Percentiles rank a stretch among this genome's conserved stretches.
These are phyloP conservation scores for Cytospora paraplurivora DNA, from an alignment of 2,329 filamentous ascomycete species.

Conservation along the genomic window DNA sequence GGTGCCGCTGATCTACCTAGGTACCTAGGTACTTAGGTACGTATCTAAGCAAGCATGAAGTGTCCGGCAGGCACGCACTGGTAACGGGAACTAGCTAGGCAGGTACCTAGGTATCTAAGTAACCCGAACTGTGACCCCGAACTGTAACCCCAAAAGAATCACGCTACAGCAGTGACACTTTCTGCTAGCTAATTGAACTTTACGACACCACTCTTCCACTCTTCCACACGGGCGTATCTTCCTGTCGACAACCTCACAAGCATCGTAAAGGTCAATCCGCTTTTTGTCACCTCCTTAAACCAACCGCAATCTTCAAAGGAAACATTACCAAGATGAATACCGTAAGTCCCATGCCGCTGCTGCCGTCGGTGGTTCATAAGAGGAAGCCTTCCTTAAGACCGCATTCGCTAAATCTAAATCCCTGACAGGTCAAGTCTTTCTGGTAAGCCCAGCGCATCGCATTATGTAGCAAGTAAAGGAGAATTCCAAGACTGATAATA, in stretches of 20 bases:
- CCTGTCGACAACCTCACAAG: not conserved
- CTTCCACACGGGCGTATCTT: not conserved
- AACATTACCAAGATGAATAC: conserved; percentile 53
- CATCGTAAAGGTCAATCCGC: not conserved
- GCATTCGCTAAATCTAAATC: conserved; percentile 17
- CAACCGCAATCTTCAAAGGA: not conserved
- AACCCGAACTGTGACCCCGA: not conserved
- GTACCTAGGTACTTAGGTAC: no score
- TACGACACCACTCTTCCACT: not conserved
- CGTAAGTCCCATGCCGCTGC: conserved; percentile 41
- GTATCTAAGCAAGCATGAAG: no score
- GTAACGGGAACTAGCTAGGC: no score
- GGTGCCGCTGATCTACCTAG: no score
- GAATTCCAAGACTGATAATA: conserved; percentile 23
- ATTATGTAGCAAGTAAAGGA: not conserved
- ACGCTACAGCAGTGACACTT: not conserved
- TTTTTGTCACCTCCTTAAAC: not conserved
- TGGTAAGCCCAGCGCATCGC: conserved; percentile 47
- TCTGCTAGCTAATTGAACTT: not conserved
- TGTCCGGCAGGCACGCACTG: no score
- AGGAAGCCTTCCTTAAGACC: not conserved
- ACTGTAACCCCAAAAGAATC: not conserved
- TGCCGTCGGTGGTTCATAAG: not conserved
- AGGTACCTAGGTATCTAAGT: no score
- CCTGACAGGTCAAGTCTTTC: conserved; percentile 62